phyloP scores from a whole-genome alignment of 805 yeast species.

The Pichia paraexigua region DNA sequence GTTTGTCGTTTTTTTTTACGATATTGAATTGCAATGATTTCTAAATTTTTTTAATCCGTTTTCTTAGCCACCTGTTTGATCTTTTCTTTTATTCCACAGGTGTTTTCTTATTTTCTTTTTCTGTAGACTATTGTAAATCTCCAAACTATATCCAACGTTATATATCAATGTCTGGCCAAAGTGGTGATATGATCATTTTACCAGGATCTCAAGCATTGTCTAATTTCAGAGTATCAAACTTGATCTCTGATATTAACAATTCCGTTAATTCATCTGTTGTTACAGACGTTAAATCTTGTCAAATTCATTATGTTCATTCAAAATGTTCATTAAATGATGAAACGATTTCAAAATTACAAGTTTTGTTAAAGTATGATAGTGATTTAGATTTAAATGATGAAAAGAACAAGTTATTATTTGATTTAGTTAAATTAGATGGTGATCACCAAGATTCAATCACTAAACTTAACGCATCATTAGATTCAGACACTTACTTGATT shows the following conservation, averaged over 20 bases:
- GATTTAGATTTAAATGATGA: constrained; percentile 47
- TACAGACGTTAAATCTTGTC: constrained; percentile 62
- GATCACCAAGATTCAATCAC: constrained; percentile 12
- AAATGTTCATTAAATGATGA: constrained; percentile 32
- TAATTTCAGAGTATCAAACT: constrained; percentile 68
- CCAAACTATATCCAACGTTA: neutral
- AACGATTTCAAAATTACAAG: constrained; percentile 43
- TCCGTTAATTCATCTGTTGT: constrained; percentile 62
- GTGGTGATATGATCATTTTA: constrained; percentile 37
- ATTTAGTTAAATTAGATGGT: constrained; percentile 25
- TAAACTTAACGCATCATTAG: constrained; percentile 19
- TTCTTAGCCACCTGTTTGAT: neutral
- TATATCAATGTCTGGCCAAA: constrained; percentile 6
- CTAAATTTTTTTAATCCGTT: neutral
- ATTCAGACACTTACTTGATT: constrained; percentile 46
- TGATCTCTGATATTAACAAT: constrained; percentile 65
- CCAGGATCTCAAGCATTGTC: constrained; percentile 93
- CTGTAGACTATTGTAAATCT: neutral
- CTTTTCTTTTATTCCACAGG: neutral
- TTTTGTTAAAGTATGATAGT: constrained; percentile 67
- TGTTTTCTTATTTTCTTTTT: neutral
- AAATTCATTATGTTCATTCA: constrained; percentile 72
- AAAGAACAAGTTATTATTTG: constrained; percentile 14
- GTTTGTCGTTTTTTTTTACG: neutral
- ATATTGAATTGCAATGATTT: neutral